Conservation (phyloP, 148 eudicot species). For the Vaccinium macrocarpon region DNA sequence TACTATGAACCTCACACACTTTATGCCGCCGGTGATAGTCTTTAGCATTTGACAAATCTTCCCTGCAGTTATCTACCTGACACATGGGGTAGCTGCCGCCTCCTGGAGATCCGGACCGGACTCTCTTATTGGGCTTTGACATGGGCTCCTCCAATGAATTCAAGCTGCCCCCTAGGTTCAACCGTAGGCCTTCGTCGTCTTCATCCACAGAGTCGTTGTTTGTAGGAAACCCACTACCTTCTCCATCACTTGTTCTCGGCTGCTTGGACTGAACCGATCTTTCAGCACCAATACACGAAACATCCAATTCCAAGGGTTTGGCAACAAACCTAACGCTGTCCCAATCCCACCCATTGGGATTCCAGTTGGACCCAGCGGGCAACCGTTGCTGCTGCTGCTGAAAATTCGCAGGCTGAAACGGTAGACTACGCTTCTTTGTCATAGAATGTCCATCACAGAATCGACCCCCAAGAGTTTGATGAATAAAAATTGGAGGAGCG, state of each 20-base stretch:
- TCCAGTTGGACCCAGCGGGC: conserved; percentile 30
- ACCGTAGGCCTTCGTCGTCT: conserved; percentile 33
- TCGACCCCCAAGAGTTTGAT: conserved; percentile 22
- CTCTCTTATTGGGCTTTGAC: conserved; percentile 45
- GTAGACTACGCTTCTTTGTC: conserved; percentile 37
- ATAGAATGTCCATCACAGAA: conserved; percentile 24
- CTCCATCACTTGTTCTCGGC: conserved; percentile 14
- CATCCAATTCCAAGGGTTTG: conserved; percentile 29
- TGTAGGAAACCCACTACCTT: conserved; percentile 10
- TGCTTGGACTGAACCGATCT: neutral
- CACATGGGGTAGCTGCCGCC: conserved; percentile 57
- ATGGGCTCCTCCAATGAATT: conserved; percentile 23
- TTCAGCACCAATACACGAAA: neutral
- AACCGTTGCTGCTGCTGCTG: conserved; percentile 16
- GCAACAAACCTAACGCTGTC: conserved; percentile 43
- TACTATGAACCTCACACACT: conserved; percentile 80
- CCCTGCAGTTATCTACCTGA: conserved; percentile 77
- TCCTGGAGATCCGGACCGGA: conserved; percentile 58
- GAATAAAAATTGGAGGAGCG: conserved; percentile 33
- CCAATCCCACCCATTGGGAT: conserved; percentile 48
- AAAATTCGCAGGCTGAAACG: conserved; percentile 23
- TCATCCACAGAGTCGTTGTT: conserved; percentile 19
- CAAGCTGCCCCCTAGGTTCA: conserved; percentile 38
- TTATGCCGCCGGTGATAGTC: conserved; percentile 88
- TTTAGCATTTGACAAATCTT: conserved; percentile 69